phyloP scores from a whole-genome alignment of 2,329 filamentous ascomycete genomes.

The Ilyonectria robusta region DNA sequence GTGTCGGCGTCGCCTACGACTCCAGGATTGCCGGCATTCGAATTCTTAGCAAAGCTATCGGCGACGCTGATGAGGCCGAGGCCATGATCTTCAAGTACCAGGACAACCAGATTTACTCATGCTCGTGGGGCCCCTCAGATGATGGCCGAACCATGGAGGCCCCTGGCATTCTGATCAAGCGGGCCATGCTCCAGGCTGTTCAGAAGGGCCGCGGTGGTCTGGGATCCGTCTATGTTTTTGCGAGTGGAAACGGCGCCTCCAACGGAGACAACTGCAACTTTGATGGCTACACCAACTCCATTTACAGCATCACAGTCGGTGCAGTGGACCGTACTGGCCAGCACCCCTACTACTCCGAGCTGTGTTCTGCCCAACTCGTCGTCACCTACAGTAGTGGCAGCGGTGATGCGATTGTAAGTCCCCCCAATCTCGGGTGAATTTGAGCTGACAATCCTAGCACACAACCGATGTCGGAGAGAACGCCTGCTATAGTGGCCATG shows the following conservation, averaged over 20 bases:
- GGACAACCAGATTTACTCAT: constrained; percentile 97
- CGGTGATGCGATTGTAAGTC: constrained; percentile 82
- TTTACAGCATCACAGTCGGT: constrained; percentile 97
- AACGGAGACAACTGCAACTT: constrained; percentile 98
- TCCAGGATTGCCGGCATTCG: constrained; percentile 91
- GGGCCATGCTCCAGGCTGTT: constrained; percentile 92
- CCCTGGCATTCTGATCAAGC: constrained; percentile 88
- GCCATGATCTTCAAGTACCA: constrained; percentile 95
- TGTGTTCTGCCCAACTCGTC: constrained; percentile 94
- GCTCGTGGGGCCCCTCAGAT: constrained; percentile 97
- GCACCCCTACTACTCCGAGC: constrained; percentile 97
- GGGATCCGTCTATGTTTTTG: constrained; percentile 96
- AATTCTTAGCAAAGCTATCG: constrained; percentile 91
- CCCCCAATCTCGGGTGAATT: not conserved
- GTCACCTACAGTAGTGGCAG: constrained; percentile 97
- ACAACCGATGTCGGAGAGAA: constrained; percentile 94
- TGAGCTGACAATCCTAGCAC: constrained; percentile 65
- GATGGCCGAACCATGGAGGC: constrained; percentile 95
- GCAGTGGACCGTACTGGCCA: constrained; percentile 88
- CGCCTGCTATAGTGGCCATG: constrained; percentile 84
- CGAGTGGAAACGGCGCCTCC: constrained; percentile 89
- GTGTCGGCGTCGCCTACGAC: constrained; percentile 95
- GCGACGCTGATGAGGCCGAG: constrained; percentile 91
- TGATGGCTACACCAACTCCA: constrained; percentile 99
- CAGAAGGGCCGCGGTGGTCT: constrained; percentile 87